These are phyloP conservation scores for Russula brevipes DNA, from an alignment of 768 basidiomycete genomes.

Conservation along the genomic window DNA sequence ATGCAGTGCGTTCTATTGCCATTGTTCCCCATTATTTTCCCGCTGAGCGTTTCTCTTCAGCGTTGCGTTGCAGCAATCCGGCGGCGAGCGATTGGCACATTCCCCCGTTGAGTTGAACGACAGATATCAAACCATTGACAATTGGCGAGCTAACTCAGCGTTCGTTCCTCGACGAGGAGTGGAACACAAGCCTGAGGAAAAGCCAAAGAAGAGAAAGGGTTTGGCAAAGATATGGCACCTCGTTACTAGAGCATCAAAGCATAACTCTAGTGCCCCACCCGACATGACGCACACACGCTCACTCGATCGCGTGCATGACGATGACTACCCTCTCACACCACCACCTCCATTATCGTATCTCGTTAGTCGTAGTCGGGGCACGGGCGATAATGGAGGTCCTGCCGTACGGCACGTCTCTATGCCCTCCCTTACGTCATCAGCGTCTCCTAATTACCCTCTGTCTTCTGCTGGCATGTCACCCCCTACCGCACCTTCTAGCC, in stretches of 20 bases:
- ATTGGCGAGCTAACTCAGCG: constrained; percentile 17
- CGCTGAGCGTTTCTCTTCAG: constrained; percentile 35
- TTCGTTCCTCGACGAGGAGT: constrained; percentile 5
- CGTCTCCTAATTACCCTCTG: constrained; percentile 50
- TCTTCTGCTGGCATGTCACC: constrained; percentile 64
- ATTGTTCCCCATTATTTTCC: constrained; percentile 11
- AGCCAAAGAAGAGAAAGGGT: constrained; percentile 72
- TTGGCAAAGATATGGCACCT: constrained; percentile 78
- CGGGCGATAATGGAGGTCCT: constrained; percentile 46
- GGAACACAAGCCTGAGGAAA: constrained; percentile 34
- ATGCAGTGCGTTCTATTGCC: constrained; percentile 67
- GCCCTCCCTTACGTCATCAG: constrained; percentile 57
- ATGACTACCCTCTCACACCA: constrained; percentile 75
- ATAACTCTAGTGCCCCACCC: constrained; percentile 37
- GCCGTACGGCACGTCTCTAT: constrained; percentile 60
- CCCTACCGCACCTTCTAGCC: constrained; percentile 69
- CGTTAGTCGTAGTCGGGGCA: constrained; percentile 48
- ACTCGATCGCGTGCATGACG: constrained; percentile 44
- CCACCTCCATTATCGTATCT: constrained; percentile 91
- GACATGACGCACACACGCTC: constrained; percentile 37
- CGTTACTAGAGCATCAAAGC: constrained; percentile 50
- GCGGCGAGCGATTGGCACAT: constrained; percentile 33
- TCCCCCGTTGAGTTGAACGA: constrained; percentile 13
- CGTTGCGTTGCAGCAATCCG: constrained; percentile 75
- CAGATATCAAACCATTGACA: constrained; percentile 28